Percentiles rank a stretch among this genome's conserved stretches.
Conservation (phyloP, 352 stramenopile genomes). For the Pythium periplocum region DNA sequence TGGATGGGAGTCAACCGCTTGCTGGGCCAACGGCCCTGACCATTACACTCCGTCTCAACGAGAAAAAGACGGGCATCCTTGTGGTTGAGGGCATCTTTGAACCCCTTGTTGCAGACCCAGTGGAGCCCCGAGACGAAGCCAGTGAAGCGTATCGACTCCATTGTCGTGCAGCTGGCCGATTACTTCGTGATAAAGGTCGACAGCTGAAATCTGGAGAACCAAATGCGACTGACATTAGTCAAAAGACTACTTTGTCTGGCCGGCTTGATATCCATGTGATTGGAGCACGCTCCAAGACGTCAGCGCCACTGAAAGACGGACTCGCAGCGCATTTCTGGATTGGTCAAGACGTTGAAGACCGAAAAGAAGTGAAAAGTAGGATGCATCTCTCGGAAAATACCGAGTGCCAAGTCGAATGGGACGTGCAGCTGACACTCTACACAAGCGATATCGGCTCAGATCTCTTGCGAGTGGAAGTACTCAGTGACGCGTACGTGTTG, state of each 20-base stretch:
- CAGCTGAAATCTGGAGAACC: conserved; percentile 16
- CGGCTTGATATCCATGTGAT: conserved; percentile 37
- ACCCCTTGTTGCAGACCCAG: conserved; percentile 16
- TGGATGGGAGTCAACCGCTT: background rate
- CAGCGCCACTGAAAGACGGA: conserved; percentile 6
- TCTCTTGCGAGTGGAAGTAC: conserved; percentile 28
- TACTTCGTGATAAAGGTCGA: conserved; percentile 13
- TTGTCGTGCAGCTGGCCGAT: conserved; percentile 9
- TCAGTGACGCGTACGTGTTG: conserved; percentile 27
- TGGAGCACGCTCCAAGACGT: conserved; percentile 5
- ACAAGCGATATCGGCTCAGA: conserved; percentile 26
- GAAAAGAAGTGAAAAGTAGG: conserved; percentile 26
- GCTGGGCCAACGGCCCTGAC: conserved; percentile 18
- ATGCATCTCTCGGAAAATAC: background rate
- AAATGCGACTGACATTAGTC: background rate
- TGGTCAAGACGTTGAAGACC: conserved; percentile 24
- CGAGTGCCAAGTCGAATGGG: conserved; percentile 21
- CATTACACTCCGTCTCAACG: conserved; percentile 23
- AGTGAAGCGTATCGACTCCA: conserved; percentile 10
- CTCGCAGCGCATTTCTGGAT: conserved; percentile 37
- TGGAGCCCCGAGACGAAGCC: conserved; percentile 6
- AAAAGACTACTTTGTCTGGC: conserved; percentile 7
- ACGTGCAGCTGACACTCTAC: conserved; percentile 35
- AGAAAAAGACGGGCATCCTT: conserved; percentile 29
- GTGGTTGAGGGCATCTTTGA: conserved; percentile 40